These are phyloP conservation scores for Septoria linicola DNA, from an alignment of 2,329 filamentous ascomycete species.

Conservation along the genomic window DNA sequence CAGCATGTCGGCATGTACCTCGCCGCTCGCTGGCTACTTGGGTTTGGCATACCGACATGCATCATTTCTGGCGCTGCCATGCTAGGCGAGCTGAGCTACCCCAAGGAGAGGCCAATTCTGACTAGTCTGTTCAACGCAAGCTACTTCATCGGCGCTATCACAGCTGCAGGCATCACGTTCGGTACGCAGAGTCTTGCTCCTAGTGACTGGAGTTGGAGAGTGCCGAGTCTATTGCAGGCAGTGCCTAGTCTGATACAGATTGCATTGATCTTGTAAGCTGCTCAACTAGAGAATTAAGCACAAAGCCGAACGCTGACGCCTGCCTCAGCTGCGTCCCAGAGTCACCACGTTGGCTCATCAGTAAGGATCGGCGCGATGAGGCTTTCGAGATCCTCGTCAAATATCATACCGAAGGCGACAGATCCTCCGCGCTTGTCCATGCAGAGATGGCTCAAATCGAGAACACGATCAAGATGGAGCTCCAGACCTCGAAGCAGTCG, in stretches of 20 bases:
- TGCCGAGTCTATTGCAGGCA: constrained; percentile 30
- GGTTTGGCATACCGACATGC: no score
- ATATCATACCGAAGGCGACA: constrained; percentile 54
- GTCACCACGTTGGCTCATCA: constrained; percentile 31
- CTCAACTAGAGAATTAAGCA: no score
- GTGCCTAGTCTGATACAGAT: constrained; percentile 28
- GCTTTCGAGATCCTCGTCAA: constrained; percentile 60
- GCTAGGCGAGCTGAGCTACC: no score
- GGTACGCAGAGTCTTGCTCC: constrained; percentile 25
- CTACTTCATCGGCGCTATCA: constrained; percentile 36
- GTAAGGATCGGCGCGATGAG: constrained; percentile 45
- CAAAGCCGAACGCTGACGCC: no score
- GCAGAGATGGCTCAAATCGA: constrained; percentile 65
- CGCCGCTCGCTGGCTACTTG: no score
- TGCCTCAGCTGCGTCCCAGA: constrained; percentile 32
- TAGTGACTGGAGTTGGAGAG: constrained; percentile 33
- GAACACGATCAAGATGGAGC: constrained; percentile 37
- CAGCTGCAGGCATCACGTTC: constrained; percentile 29
- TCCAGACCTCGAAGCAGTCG: constrained; percentile 38
- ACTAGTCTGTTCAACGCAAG: no score
- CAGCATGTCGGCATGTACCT: no score
- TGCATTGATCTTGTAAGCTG: constrained; percentile 21
- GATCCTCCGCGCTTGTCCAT: constrained; percentile 63
- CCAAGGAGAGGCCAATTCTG: no score
- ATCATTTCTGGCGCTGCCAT: no score